Evolutionary conservation across 345 rosid species (phyloP), one percentile per base, ranked within the genome.

Genomic region (Cardiospermum halicacabum): DNA sequence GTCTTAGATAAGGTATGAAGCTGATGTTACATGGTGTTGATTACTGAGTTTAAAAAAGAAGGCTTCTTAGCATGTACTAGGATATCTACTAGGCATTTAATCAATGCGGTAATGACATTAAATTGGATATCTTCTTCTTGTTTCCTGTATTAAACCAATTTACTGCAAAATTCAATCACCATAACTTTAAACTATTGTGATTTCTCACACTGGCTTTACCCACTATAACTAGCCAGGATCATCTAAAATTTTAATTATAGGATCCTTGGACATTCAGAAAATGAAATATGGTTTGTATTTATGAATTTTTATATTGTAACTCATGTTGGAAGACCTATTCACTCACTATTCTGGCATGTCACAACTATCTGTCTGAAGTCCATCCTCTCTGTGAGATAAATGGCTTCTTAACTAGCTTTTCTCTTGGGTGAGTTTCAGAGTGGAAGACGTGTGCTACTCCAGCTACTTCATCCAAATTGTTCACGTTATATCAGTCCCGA

Each of bases 381-480:
- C 28, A 25, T 40, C 40, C 11, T 25, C 63, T 31, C 27, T 53
- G 27, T 62, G 70, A 57, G 36, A 24, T 73, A 48, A 28, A 53
- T 66, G 60, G 28, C 5, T 49, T 58, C 54, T 32, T 62, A 32
- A 71, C 19, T 22, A 18, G 54, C 58, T 37, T 59, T 40, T 67
- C 22, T 47, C 19, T 47, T 47, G 51, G 51, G 16, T 66, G 4
- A 58, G 57, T 75, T 77, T 58, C 79, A 93, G 99, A 82, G 74
- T 72, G 92, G 91, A 68, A 88, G 94, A 73, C 90, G 81, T 54
- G 76, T 87, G 25, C 40, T 93, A 54, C 72, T 93, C 69, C 96
- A 93, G 79, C 78, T 93, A 43, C 88, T 93, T 68, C 92, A 84
- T 77, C 96, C 96, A 61, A 77, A 90, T 60, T 85, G 78, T 70